Base-by-base conservation (phyloP, 116 monocot genomes). In the Phalaenopsis hybrid region DNA sequence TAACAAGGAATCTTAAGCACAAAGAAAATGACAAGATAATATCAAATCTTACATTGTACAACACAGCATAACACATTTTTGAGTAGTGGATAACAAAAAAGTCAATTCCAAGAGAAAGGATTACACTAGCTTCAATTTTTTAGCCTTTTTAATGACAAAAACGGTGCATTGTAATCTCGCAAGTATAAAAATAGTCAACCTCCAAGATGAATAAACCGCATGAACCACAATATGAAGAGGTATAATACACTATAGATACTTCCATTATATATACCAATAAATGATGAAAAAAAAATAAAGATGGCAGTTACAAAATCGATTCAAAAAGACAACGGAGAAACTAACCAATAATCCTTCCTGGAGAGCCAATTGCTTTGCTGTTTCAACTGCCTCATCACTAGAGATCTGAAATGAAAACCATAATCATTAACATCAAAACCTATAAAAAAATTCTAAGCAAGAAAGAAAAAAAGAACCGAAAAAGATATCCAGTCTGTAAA, bases 271-370 rank as follows among this genome's bases (percentile, higher is more conserved):
- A 52, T 65, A 25, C 65, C 65, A 65, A 65, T 65, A 65, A 23
- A 65, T 65, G 10, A 65, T 65, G 23, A 23, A 13, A 13, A 55
- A 15, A 55, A 25, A 10, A 23, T 65, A 0, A 28, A 28, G 25
- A 28, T 28, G 15, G 11, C 1, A 25, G 9, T 9, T 2, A 9
- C 21, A 41, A 13, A 37, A 41, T 15, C n/a, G 23, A 33, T 44
- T 43, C 31, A 52, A 44, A 34, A 37, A 48, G 4, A 57, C 6
- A 75, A 46, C 41, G 25, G 23, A 43, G 43, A 86, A 20, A 79
- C 86, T 81, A 84, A 96, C 96, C 91, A 96, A 82, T 78, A 97
- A 85, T 78, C 96, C 96, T 92, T 97, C 96, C 77, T 97, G 91
- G 74, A 97, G 91, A 85, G 96, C 91, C 77, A 97, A 74, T 79